phyloP scores from a whole-genome alignment of 371 early-diverging fungal species.

The Apophysomyces trapeziformis region DNA sequence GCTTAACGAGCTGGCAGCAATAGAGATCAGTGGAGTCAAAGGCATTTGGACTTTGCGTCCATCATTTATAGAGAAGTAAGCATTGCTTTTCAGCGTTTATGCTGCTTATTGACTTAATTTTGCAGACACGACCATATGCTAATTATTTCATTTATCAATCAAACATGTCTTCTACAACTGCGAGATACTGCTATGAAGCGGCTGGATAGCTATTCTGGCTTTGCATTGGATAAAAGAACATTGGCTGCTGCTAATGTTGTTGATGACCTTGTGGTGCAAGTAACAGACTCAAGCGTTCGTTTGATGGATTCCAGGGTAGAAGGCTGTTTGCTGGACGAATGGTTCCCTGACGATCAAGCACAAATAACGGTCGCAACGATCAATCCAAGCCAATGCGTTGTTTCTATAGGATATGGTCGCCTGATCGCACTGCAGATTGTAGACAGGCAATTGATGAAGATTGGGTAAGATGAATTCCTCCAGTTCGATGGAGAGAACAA shows the following conservation, averaged over 20 bases:
- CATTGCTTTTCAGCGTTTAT: background rate
- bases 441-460: slow-evolving; percentile 40
- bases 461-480: slow-evolving; percentile 40
- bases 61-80: slow-evolving; percentile 29
- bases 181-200: slow-evolving; percentile 38
- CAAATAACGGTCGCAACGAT: slow-evolving; percentile 68
- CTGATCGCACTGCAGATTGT: slow-evolving; percentile 65
- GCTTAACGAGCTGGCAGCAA: slow-evolving; percentile 68
- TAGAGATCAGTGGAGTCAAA: slow-evolving; percentile 73
- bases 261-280: slow-evolving; percentile 40
- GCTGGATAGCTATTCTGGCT: slow-evolving; percentile 31
- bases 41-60: slow-evolving; percentile 76
- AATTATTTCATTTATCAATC: slow-evolving; percentile 64
- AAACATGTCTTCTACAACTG: slow-evolving; percentile 40
- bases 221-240: slow-evolving; percentile 43
- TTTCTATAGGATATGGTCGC: slow-evolving; percentile 64
- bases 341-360: slow-evolving; percentile 50
- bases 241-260: slow-evolving; percentile 41
- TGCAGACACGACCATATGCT: slow-evolving; percentile 51
- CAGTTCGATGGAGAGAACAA: background rate
- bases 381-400: slow-evolving; percentile 65
- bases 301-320: slow-evolving; percentile 32
- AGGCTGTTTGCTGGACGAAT: slow-evolving; percentile 51
- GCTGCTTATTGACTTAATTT: background rate
- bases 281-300: slow-evolving; percentile 46